Evolutionary conservation across 2,329 filamentous ascomycete genomes (phyloP).

Genomic region (Endothia cerciana): DNA sequence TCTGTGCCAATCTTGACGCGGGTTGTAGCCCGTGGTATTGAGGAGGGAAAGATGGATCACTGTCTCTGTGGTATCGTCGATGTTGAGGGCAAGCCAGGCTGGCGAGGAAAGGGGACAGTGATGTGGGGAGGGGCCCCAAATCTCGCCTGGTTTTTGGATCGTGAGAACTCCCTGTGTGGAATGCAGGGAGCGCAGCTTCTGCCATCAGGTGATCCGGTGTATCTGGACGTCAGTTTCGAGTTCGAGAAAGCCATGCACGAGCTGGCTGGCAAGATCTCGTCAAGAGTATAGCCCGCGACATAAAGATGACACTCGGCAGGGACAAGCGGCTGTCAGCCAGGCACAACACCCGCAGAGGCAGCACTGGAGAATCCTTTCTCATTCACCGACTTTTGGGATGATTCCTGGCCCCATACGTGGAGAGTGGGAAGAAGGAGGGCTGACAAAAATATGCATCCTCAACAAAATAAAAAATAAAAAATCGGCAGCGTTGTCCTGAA

Average conservation of each 20-base stretch:
- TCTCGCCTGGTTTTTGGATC: conserved; percentile 53
- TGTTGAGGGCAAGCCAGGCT: conserved; percentile 45
- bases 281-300: background rate
- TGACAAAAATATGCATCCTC: conserved; percentile 4
- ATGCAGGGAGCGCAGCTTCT: conserved; percentile 32
- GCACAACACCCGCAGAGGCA: background rate
- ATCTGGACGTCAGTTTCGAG: conserved; percentile 17
- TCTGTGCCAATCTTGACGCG: conserved; percentile 39
- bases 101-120: conserved; percentile 48
- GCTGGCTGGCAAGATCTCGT: conserved; percentile 16
- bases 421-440: background rate
- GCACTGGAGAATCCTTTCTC: background rate
- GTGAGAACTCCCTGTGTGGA: conserved; percentile 49
- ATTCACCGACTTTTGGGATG: conserved; percentile 8
- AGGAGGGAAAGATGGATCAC: conserved; percentile 39
- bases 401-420: background rate
- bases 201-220: conserved; percentile 22
- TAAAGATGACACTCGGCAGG: background rate
- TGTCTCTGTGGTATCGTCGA: conserved; percentile 48
- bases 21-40: conserved; percentile 31
- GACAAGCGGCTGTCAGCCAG: background rate
- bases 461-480: background rate
- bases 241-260: conserved; percentile 24
- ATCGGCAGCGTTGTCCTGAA: background rate
- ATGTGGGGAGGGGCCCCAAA: conserved; percentile 52